A percentile compares a stretch with the other conserved stretches of the same genome.
phyloP scores from a whole-genome alignment of 805 yeast genomes.

The Metschnikowia dekortorum region DNA sequence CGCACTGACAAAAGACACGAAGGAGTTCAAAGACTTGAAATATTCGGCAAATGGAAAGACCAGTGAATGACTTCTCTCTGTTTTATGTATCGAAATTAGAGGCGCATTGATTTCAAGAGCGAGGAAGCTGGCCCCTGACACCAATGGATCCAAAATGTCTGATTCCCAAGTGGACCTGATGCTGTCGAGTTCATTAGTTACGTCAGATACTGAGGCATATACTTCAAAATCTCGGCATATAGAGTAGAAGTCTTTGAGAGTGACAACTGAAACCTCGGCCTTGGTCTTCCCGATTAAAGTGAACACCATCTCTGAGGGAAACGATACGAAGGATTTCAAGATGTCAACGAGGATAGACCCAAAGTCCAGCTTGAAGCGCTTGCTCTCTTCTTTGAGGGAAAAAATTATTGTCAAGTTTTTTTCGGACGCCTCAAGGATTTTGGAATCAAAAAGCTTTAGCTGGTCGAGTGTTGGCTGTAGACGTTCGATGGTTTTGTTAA shows the following conservation, averaged over 20 bases:
- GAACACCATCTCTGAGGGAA: neutral
- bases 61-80: neutral
- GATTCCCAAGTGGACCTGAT: constrained; percentile 12
- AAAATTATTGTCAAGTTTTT: constrained; percentile 8
- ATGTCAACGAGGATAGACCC: constrained; percentile 3
- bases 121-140: constrained; percentile 6
- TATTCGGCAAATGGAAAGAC: constrained; percentile 7
- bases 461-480: constrained; percentile 17
- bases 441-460: constrained; percentile 17
- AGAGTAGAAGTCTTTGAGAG: constrained; percentile 1
- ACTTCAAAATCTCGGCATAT: constrained; percentile 6
- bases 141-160: constrained; percentile 11
- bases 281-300: neutral
- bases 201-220: constrained; percentile 9
- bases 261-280: neutral
- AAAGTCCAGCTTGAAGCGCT: neutral
- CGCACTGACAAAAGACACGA: constrained; percentile 29
- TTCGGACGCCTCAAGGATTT: constrained; percentile 13
- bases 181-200: constrained; percentile 5
- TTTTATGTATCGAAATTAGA: neutral
- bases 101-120: constrained; percentile 4
- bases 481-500: constrained; percentile 10
- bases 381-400: constrained; percentile 4
- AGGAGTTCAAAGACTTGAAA: constrained; percentile 23
- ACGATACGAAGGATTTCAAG: constrained; percentile 8